A percentile compares a stretch with the other conserved stretches of the same genome.
Evolutionary conservation across 148 eudicot genomes (phyloP).

Genomic region (Rhododendron williamsianum): DNA sequence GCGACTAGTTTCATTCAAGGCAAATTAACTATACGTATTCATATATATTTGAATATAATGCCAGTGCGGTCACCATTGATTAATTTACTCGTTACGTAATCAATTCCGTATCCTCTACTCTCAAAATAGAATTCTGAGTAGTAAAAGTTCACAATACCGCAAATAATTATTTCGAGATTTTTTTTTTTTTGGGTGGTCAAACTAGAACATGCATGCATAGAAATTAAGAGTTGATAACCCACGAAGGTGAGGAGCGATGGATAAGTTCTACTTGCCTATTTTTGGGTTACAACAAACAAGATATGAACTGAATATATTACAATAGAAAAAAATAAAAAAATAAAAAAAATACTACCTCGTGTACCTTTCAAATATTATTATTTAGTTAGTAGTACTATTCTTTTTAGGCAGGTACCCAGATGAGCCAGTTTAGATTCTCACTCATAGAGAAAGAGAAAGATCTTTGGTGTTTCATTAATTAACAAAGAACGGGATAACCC

Average conservation of each 20-base stretch:
- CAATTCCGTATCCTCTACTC: background rate
- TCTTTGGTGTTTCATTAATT: background rate
- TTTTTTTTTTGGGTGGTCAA: background rate
- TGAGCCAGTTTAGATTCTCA: background rate
- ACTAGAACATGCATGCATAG: background rate
- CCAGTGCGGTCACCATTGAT: background rate
- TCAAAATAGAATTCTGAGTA: background rate
- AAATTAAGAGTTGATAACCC: background rate
- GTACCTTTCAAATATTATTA: slow-evolving; percentile 3
- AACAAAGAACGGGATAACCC: background rate
- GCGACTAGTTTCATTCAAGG: background rate
- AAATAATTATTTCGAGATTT: background rate
- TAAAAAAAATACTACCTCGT: slow-evolving; percentile 6
- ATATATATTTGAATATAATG: background rate
- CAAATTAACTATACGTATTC: background rate
- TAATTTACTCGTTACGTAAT: background rate
- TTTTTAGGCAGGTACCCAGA: background rate
- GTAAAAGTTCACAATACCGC: too few species aligned
- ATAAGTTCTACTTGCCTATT: slow-evolving; percentile 17
- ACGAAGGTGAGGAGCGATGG: slow-evolving; percentile 17
- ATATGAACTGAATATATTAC: background rate
- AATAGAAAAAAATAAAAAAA: background rate
- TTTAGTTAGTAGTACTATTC: background rate
- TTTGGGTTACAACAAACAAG: background rate
- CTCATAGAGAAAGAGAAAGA: background rate